Base-by-base conservation (phyloP, 805 yeast genomes). In the Metschnikowia shivogae region DNA sequence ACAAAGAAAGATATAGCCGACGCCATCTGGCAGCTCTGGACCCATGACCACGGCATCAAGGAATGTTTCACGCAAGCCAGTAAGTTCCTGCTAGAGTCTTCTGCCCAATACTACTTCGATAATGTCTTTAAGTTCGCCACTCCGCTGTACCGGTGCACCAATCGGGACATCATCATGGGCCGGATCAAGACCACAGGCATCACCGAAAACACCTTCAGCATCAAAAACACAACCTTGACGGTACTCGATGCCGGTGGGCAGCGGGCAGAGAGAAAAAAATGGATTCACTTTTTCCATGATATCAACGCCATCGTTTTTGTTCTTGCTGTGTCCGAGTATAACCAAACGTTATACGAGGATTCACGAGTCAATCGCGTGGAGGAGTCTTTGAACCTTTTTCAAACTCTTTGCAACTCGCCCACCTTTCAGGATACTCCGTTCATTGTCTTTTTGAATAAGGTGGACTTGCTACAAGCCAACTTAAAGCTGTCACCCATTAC, bases 181-280 rank as follows among this genome's bases (percentile, higher is more conserved):
- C 74, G 99, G 30, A 87, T 93, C 57, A 90, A 92, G 66, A 92
- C 99, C 11, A 90, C 97, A 0, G 99, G 99, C 3, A 89, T 93
- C 43, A 86, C 95, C 1, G 96, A 92, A 62, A 85, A 93, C 5
- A 77, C 74, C 44, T 90, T 93, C 67, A 73, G 74, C 45, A 80
- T 92, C 49, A 71, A 72, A 40, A 74, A 80, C 3, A 76, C 81
- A 38, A 78, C 74, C 52, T 83, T 90, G 61, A 82, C 81, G 57
- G 87, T 93, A 34, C 68, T 89, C 26, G 99, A 93, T 72, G 98
- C 97, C 4, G 99, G 99, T 43, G 99, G 99, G 1, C 97, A 90
- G 67, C 70, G 97, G 49, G 80, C 88, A 17, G 97, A 90, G 62
- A 75, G 97, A 49, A 81, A 84, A 55, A 90, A 90, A 62, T 90